Conservation (phyloP, 306 rosid genomes). For the Arachis hypogaea region DNA sequence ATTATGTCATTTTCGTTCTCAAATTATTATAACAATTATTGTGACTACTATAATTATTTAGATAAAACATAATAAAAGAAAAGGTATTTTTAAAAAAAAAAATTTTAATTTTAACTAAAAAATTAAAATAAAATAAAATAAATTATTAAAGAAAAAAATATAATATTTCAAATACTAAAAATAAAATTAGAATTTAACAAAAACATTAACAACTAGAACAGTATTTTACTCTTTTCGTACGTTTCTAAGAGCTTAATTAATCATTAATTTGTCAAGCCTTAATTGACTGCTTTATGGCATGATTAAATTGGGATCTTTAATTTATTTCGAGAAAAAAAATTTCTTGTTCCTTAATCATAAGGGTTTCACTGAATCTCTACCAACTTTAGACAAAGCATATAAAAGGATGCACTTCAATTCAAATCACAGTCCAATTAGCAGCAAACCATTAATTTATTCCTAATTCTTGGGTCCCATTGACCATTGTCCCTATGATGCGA, state of each 20-base stretch:
- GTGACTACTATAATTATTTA: too few species aligned
- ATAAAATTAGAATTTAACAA: too few species aligned
- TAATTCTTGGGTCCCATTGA: conserved; percentile 38
- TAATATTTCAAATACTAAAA: too few species aligned
- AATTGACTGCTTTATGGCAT: conserved; percentile 51
- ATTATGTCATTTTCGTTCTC: too few species aligned
- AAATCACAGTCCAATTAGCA: conserved; percentile 49
- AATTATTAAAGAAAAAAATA: too few species aligned
- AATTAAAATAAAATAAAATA: too few species aligned
- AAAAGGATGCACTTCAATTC: conserved; percentile 46
- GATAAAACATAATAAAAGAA: too few species aligned
- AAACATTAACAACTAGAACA: too few species aligned
- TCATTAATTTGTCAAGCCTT: conserved; percentile 46
- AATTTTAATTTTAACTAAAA: too few species aligned
- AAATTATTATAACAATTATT: too few species aligned
- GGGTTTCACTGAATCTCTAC: conserved; percentile 62
- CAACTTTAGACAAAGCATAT: conserved; percentile 51
- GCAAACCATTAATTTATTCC: conserved; percentile 31
- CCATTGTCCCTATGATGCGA: neutral
- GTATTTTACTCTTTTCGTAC: neutral
- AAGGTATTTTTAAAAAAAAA: too few species aligned
- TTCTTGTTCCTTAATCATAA: conserved; percentile 56
- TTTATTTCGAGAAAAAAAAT: conserved; percentile 31
- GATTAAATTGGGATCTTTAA: conserved; percentile 49
- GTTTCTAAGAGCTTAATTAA: conserved; percentile 55